A percentile compares a stretch with the other conserved stretches of the same genome.
phyloP scores from a whole-genome alignment of 1,284 basidiomycete species.

The Ganoderma boninense region DNA sequence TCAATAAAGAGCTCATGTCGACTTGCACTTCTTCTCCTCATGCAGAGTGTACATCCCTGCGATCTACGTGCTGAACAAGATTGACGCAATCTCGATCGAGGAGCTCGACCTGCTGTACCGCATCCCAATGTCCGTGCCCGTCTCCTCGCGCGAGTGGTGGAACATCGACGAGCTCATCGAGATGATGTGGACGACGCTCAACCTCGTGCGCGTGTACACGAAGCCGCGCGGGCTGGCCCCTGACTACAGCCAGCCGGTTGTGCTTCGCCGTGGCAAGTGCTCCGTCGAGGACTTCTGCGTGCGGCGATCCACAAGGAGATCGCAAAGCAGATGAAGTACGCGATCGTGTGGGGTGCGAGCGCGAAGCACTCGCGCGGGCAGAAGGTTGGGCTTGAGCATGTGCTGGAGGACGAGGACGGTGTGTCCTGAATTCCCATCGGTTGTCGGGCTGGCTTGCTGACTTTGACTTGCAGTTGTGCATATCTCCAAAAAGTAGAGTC shows the following conservation, averaged over 20 bases:
- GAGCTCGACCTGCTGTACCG: conserved; percentile 96
- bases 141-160: conserved; percentile 94
- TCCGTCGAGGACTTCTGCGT: conserved; percentile 94
- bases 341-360: conserved; percentile 92
- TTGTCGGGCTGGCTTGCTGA: conserved; percentile 34
- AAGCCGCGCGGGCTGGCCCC: conserved; percentile 93
- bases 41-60: conserved; percentile 92
- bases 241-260: conserved; percentile 86
- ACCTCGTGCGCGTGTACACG: conserved; percentile 94
- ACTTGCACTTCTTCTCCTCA: not conserved
- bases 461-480: conserved; percentile 69
- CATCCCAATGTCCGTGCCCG: conserved; percentile 95
- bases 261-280: conserved; percentile 80
- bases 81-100: conserved; percentile 98
- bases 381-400: conserved; percentile 92
- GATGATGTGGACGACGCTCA: conserved; percentile 90
- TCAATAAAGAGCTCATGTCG: not conserved
- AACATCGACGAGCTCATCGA: conserved; percentile 97
- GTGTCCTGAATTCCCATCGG: conserved; percentile 38
- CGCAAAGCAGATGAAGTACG: conserved; percentile 92
- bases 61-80: conserved; percentile 91
- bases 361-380: conserved; percentile 97
- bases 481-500: conserved; percentile 78
- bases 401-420: conserved; percentile 92
- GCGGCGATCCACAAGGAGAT: conserved; percentile 91